Conservation (phyloP, 2,329 filamentous ascomycete species). For the Cladorrhinum sp. region DNA sequence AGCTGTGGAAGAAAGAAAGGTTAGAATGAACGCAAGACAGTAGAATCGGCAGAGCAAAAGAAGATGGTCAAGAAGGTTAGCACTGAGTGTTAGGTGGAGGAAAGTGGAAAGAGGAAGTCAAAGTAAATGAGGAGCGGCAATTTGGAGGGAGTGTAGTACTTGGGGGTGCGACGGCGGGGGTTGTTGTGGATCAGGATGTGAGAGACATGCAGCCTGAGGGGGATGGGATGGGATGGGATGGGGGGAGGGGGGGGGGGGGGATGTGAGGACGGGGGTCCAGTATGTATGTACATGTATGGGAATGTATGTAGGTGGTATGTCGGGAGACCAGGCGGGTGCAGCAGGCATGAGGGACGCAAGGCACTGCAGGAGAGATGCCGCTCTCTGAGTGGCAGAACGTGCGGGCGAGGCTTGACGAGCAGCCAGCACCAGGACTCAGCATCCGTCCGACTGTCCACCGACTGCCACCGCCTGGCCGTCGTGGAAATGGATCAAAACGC, state of each 20-base stretch:
- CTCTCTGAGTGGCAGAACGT: constrained; percentile 23
- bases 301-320: constrained; percentile 26
- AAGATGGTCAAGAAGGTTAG: constrained; percentile 25
- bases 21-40: constrained; percentile 33
- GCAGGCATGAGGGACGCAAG: constrained; percentile 31
- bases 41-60: constrained; percentile 27
- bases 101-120: constrained; percentile 21
- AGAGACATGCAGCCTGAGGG: constrained; percentile 46
- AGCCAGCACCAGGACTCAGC: constrained; percentile 8
- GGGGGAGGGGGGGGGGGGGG: constrained; percentile 34
- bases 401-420: constrained; percentile 22
- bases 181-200: constrained; percentile 35
- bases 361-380: constrained; percentile 26
- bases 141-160: constrained; percentile 37
- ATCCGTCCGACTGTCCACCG: constrained; percentile 1
- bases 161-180: constrained; percentile 32
- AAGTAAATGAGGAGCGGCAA: constrained; percentile 29
- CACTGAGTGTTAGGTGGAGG: constrained; percentile 20
- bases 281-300: constrained; percentile 24
- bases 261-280: constrained; percentile 28
- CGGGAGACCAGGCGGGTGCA: constrained; percentile 29
- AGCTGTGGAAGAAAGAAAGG: constrained; percentile 44
- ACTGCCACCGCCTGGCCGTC: constrained; percentile 10
- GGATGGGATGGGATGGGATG: constrained; percentile 30
- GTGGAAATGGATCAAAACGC: constrained; percentile 11